These are phyloP conservation scores for Ottelia alismoides DNA, from an alignment of 106 monocot species.

Conservation along the genomic window DNA sequence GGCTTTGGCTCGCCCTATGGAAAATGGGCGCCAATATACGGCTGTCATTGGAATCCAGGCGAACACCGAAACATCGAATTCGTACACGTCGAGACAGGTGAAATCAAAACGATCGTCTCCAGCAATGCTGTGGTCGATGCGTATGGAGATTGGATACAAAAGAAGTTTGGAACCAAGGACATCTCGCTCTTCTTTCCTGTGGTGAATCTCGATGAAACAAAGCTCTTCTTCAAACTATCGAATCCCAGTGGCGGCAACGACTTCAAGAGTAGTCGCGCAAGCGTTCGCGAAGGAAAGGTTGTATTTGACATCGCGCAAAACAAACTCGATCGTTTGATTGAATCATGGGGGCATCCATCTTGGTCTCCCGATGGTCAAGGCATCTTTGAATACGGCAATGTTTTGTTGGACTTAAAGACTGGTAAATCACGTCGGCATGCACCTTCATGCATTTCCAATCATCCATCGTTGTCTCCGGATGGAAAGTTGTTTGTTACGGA, in stretches of 20 bases:
- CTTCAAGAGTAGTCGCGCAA: neutral
- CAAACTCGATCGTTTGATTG: neutral
- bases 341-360: neutral
- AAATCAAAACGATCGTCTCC: neutral
- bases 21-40: neutral
- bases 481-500: neutral
- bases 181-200: neutral
- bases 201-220: neutral
- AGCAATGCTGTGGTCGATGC: neutral
- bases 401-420: neutral
- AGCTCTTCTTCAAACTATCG: neutral
- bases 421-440: neutral
- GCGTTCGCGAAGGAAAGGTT: neutral
- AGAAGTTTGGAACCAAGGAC: neutral
- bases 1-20: neutral
- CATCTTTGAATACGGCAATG: neutral
- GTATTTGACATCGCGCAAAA: neutral
- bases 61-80: neutral
- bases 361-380: neutral
- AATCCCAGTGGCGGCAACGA: neutral
- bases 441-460: neutral
- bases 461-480: neutral
- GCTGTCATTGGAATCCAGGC: neutral
- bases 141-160: neutral
- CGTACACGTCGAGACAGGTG: neutral